Evolutionary conservation across 2,329 filamentous ascomycete species (phyloP).

Genomic region (Simplicillium sp.): DNA sequence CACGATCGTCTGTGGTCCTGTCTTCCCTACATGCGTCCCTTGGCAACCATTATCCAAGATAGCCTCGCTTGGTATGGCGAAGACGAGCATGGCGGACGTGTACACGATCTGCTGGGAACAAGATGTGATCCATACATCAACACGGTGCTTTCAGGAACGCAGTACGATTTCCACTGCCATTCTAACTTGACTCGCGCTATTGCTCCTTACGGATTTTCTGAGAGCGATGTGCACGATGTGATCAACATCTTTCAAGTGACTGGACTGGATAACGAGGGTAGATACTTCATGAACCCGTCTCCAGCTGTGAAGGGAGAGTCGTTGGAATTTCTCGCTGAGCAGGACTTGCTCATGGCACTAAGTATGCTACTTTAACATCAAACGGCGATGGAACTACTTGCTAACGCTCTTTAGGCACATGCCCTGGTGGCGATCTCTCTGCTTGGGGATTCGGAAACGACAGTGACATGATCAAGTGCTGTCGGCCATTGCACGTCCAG

Average conservation of each 20-base stretch:
- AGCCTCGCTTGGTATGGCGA: conserved; percentile 35
- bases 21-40: conserved; percentile 54
- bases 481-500: conserved; percentile 65
- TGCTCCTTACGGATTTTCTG: conserved; percentile 55
- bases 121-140: conserved; percentile 82
- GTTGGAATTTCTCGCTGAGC: conserved; percentile 73
- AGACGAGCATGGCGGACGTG: conserved; percentile 53
- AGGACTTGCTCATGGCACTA: conserved; percentile 56
- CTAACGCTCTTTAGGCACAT: conserved; percentile 41
- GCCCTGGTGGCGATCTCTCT: conserved; percentile 72
- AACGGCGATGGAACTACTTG: not conserved
- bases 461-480: conserved; percentile 60
- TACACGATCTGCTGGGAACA: conserved; percentile 75
- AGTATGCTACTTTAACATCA: conserved; percentile 25
- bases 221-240: conserved; percentile 74
- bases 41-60: conserved; percentile 11
- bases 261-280: conserved; percentile 59
- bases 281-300: conserved; percentile 66
- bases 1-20: conserved; percentile 70
- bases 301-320: conserved; percentile 46
- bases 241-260: conserved; percentile 84
- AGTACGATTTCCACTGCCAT: conserved; percentile 77
- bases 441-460: conserved; percentile 70
- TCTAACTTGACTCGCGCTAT: conserved; percentile 72
- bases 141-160: conserved; percentile 56